Percentiles rank a stretch among this genome's conserved stretches.
Evolutionary conservation across 805 yeast species (phyloP).

Genomic region (Clavispora asparagi): DNA sequence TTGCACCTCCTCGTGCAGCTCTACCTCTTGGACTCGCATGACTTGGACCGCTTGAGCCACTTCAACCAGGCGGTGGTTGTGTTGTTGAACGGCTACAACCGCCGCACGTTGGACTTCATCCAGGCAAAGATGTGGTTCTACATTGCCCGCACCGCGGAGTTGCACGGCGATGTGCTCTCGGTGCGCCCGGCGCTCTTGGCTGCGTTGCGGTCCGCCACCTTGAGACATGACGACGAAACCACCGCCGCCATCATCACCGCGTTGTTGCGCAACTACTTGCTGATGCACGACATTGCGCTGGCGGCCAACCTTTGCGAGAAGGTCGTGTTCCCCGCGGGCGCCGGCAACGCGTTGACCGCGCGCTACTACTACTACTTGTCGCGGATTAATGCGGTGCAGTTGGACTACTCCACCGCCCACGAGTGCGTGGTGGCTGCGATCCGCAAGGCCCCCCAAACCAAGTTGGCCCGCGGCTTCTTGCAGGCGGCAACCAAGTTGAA

Average conservation of each 20-base stretch:
- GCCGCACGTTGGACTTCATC: constrained; percentile 79
- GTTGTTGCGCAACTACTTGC: constrained; percentile 72
- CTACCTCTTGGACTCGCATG: constrained; percentile 60
- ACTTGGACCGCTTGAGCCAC: constrained; percentile 42
- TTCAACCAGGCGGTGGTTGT: constrained; percentile 51
- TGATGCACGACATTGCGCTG: constrained; percentile 74
- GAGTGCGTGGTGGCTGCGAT: constrained; percentile 92
- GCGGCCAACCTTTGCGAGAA: constrained; percentile 89
- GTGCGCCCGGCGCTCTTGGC: constrained; percentile 66
- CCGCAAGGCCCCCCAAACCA: constrained; percentile 92
- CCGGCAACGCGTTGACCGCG: constrained; percentile 83
- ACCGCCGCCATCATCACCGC: constrained; percentile 84
- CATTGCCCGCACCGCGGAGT: constrained; percentile 66
- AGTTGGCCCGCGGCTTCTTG: constrained; percentile 76
- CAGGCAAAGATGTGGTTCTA: constrained; percentile 94
- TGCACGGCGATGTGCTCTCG: constrained; percentile 44
- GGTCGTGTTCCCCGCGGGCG: constrained; percentile 79
- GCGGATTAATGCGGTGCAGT: constrained; percentile 84
- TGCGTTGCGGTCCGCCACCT: constrained; percentile 80
- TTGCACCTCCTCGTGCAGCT: constrained; percentile 76
- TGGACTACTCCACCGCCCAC: constrained; percentile 85
- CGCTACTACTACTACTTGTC: constrained; percentile 89
- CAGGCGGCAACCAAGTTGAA: constrained; percentile 86
- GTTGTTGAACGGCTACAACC: constrained; percentile 61
- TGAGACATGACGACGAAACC: constrained; percentile 90